phyloP scores from a whole-genome alignment of 2,329 filamentous ascomycete species.

The Elsinoe batatas region DNA sequence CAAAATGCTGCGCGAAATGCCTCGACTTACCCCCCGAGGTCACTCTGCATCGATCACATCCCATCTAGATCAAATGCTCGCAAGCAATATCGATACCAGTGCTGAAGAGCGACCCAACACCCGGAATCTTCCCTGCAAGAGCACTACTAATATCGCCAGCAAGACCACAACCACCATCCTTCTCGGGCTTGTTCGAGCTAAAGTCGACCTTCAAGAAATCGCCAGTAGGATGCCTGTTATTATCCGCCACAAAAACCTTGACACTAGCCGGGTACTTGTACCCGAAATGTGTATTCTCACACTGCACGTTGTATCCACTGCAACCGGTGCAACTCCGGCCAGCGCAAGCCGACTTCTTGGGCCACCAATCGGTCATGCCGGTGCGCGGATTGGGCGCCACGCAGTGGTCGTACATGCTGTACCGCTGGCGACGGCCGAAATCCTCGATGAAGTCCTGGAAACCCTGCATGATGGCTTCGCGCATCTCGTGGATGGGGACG shows the following conservation, averaged over 20 bases:
- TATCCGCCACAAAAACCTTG: neutral
- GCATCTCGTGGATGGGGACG: neutral
- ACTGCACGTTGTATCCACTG: neutral
- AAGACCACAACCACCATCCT: neutral
- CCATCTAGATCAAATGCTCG: neutral
- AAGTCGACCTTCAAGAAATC: neutral
- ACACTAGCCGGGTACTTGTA: neutral
- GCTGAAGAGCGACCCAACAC: neutral
- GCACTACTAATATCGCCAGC: neutral
- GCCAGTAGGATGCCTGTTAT: neutral
- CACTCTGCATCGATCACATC: too few species aligned
- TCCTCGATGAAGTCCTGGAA: neutral
- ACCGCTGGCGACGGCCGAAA: neutral
- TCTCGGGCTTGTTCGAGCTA: neutral
- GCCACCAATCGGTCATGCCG: neutral
- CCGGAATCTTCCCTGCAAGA: neutral
- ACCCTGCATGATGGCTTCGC: neutral
- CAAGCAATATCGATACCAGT: neutral
- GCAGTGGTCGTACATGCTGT: neutral
- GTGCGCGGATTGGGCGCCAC: neutral
- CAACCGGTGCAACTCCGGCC: neutral
- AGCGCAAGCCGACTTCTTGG: neutral
- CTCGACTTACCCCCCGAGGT: too few species aligned
- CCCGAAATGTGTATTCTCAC: neutral
- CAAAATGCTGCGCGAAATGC: too few species aligned